Evolutionary conservation across 2,329 filamentous ascomycete species (phyloP).

Genomic region (Aspergillus calidoustus): DNA sequence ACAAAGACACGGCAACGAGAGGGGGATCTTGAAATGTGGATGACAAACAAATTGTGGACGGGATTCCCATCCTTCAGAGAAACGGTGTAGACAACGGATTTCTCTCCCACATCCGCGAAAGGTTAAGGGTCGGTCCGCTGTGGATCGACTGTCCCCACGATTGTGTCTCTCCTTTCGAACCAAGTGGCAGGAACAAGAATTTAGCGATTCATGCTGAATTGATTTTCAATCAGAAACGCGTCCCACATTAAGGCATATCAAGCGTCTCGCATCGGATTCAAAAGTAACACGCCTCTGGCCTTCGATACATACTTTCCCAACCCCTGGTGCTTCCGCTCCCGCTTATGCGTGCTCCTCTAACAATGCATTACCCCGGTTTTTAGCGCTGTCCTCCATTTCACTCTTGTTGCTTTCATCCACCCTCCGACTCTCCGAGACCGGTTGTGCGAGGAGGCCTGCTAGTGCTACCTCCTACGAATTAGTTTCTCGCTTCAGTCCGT

Average conservation of each 20-base stretch:
- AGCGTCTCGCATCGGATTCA: background rate
- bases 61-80: background rate
- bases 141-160: conserved; percentile 10
- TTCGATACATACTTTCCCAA: background rate
- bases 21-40: background rate
- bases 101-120: background rate
- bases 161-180: background rate
- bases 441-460: conserved; percentile 4
- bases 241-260: background rate
- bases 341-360: background rate
- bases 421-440: background rate
- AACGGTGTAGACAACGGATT: background rate
- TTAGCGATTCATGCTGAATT: background rate
- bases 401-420: background rate
- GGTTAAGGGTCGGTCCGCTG: conserved; percentile 16
- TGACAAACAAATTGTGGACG: background rate
- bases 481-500: background rate
- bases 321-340: background rate
- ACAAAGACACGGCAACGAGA: background rate
- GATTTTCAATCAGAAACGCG: background rate
- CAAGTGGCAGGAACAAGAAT: background rate
- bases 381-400: background rate
- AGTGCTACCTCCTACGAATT: background rate
- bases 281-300: no score
- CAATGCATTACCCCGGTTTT: background rate